phyloP scores from a whole-genome alignment of 2,329 filamentous ascomycete genomes.

The Cercospora sp. region DNA sequence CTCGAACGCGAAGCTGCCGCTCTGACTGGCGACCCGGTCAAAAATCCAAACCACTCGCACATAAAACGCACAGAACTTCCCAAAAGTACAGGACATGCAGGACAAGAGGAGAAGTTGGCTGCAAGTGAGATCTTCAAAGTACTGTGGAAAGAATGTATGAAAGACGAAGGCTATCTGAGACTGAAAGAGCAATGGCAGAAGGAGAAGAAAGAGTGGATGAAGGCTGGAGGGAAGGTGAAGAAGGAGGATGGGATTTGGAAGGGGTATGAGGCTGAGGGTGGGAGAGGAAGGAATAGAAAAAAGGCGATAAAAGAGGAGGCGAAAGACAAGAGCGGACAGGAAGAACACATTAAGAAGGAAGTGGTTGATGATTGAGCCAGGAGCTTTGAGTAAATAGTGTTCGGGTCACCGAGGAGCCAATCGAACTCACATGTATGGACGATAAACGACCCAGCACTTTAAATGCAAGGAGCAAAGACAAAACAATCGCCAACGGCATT shows the following conservation, averaged over 20 bases:
- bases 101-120: constrained; percentile 52
- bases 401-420: too few relatives aligned
- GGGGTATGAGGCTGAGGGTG: constrained; percentile 6
- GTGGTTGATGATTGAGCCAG: not conserved
- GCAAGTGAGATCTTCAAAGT: constrained; percentile 53
- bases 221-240: constrained; percentile 16
- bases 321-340: not conserved
- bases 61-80: constrained; percentile 39
- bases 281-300: not conserved
- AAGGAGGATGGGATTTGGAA: constrained; percentile 18
- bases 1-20: constrained; percentile 30
- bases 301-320: not conserved
- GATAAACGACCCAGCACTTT: too few relatives aligned
- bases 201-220: constrained; percentile 50
- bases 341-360: not conserved
- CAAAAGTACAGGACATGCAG: constrained; percentile 49
- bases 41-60: constrained; percentile 4
- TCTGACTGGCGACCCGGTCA: constrained; percentile 16
- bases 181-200: constrained; percentile 50
- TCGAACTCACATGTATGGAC: too few relatives aligned
- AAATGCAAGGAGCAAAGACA: not conserved
- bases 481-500: not conserved
- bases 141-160: constrained; percentile 51
- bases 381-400: too few relatives aligned
- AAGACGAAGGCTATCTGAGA: constrained; percentile 47